Percentiles rank a stretch among this genome's conserved stretches.
Evolutionary conservation across 306 rosid species (phyloP).

Genomic region (Lathyrus oleraceus): DNA sequence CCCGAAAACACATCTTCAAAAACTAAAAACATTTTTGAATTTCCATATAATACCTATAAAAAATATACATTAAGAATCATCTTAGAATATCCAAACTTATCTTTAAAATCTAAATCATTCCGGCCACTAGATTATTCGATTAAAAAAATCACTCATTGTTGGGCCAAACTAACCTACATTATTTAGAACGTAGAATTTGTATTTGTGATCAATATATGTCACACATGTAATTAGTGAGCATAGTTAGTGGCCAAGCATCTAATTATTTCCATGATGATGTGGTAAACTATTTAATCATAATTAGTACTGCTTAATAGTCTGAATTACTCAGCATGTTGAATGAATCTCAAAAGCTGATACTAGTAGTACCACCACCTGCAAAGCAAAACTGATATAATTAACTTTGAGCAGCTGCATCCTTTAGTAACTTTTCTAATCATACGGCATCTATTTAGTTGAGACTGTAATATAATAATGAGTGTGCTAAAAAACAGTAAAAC

Average conservation of each 20-base stretch:
- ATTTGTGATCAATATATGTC: neutral
- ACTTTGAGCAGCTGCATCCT: slow-evolving; percentile 31
- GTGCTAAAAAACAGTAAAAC: slow-evolving; percentile 39
- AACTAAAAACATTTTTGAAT: too few species aligned
- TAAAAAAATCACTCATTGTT: neutral
- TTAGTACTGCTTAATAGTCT: slow-evolving; percentile 9
- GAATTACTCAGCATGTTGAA: slow-evolving; percentile 10
- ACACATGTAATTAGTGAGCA: neutral
- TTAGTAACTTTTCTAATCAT: slow-evolving; percentile 41
- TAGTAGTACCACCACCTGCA: slow-evolving; percentile 4
- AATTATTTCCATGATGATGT: slow-evolving; percentile 20
- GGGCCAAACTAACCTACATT: neutral
- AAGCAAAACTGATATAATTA: slow-evolving; percentile 11
- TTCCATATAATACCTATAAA: too few species aligned
- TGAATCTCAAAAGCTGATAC: slow-evolving; percentile 19
- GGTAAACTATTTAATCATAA: slow-evolving; percentile 6
- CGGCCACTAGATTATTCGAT: too few species aligned
- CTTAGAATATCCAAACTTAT: too few species aligned
- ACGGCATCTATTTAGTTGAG: slow-evolving; percentile 22
- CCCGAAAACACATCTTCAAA: too few species aligned
- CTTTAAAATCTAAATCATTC: too few species aligned
- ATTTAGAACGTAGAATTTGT: neutral
- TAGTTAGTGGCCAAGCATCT: neutral
- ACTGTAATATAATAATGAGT: slow-evolving; percentile 35
- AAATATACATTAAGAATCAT: too few species aligned